Conservation (phyloP, 2,329 filamentous ascomycete species). For the Neonectria neomacrospora region DNA sequence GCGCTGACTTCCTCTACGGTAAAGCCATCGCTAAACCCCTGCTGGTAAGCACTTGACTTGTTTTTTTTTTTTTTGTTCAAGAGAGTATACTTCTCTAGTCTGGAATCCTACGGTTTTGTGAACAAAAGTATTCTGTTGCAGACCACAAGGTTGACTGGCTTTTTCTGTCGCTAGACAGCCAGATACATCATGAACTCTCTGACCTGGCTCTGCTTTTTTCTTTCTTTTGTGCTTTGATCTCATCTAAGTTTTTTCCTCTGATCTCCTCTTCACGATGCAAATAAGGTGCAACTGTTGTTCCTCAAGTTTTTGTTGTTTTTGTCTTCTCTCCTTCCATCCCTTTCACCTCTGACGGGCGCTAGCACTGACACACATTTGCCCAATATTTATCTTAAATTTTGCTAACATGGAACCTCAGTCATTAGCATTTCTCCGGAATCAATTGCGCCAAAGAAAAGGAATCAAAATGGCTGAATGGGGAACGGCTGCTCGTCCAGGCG, state of each 20-base stretch:
- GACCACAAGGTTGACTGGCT: neutral
- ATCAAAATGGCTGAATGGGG: constrained; percentile 21
- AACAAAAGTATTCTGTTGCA: neutral
- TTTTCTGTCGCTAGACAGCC: neutral
- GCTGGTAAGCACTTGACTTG: neutral
- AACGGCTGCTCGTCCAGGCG: constrained; percentile 12
- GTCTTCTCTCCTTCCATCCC: neutral
- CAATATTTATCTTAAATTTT: neutral
- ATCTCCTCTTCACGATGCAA: neutral
- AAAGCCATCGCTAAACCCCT: neutral
- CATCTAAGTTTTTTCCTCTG: neutral
- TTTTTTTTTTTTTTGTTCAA: neutral
- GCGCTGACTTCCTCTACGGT: neutral
- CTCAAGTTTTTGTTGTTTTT: neutral
- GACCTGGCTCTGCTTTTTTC: neutral
- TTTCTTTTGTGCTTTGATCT: neutral
- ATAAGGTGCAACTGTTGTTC: neutral
- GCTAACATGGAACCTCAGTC: neutral
- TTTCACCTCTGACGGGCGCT: neutral
- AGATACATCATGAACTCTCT: neutral
- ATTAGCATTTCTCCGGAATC: neutral
- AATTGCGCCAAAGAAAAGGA: neutral
- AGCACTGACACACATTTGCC: no score
- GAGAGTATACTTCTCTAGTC: neutral
- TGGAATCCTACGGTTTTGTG: neutral